Evolutionary conservation across 176 grass and related monocot species (phyloP), one percentile per base, ranked within the genome.

Genomic region (Juncus inflexus): DNA sequence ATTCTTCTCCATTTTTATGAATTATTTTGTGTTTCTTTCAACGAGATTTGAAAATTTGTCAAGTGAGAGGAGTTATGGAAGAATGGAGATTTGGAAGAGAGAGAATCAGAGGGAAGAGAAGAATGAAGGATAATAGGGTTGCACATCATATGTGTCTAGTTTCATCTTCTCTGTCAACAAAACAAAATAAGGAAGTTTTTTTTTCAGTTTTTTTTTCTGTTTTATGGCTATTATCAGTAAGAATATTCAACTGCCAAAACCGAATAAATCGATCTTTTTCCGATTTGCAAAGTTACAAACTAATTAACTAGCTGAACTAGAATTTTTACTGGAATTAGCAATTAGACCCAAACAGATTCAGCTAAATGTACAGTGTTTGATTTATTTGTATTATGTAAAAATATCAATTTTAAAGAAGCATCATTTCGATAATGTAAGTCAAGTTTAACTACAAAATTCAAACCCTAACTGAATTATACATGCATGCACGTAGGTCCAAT

Each of bases 1-100:
- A 58, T 51, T 85, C 49, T 80, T 83, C 41, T 91, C 85, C 92
- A 91, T 91, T 7, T 52, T 78, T 77, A 5, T 28, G 3, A 54
- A 70, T 38, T 56, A 49, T 71, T 52, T 11, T 65, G 28, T 45
- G 14, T 36, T 60, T 41, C 28, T 39, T 43, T 45, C 7, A 59
- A 71, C 6, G 58, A 71, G 55, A 55, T 52, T 45, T 5, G 11
- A 9, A 15, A 52, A 72, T 40, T 39, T 9, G 15, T 47, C 3
- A 43, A 50, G 60, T 47, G 9, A 9, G 42, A 11, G 61, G 65
- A 74, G 16, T 73, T 56, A 42, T 80, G 72, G 80, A 61, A 45
- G 74, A 73, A 79, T 52, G 61, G 52, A 67, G 66, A 5, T 68
- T 45, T 54, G 3, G 35, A 9, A 67, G 69, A 77, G 61, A 68